phyloP scores from a whole-genome alignment of 257 asterid genomes.

The Solanum verrucosum region DNA sequence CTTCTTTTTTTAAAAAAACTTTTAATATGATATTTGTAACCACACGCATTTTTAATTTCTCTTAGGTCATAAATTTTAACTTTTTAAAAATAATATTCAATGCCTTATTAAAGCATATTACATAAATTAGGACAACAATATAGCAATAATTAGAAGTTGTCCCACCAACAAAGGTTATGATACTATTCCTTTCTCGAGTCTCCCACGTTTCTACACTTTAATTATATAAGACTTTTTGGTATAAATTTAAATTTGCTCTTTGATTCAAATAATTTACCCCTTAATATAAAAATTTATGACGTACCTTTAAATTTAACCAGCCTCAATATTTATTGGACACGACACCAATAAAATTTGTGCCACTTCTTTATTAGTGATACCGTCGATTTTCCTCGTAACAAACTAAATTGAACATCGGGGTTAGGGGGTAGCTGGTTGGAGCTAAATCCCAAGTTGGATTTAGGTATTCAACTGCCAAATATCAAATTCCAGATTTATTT shows the following conservation, averaged over 20 bases:
- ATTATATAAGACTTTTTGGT: not conserved
- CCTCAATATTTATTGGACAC: too few relatives aligned
- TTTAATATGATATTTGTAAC: too few relatives aligned
- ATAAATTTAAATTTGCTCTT: too few relatives aligned
- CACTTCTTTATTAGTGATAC: not conserved
- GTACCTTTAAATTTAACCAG: not conserved
- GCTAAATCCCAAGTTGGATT: slow-evolving; percentile 25
- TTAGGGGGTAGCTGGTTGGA: slow-evolving; percentile 21
- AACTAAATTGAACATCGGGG: not conserved
- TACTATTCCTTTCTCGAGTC: too few relatives aligned
- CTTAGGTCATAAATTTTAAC: not conserved
- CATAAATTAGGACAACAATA: not conserved
- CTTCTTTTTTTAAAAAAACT: too few relatives aligned
- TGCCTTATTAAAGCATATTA: not conserved
- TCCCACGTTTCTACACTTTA: not conserved
- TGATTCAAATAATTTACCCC: too few relatives aligned
- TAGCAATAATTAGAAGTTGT: not conserved
- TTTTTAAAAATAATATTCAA: not conserved
- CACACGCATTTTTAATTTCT: too few relatives aligned
- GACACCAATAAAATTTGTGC: not conserved
- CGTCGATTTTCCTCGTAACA: not conserved
- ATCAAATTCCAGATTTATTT: not conserved
- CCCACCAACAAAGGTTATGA: not conserved
- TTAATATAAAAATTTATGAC: too few relatives aligned
- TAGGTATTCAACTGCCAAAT: not conserved